These are phyloP conservation scores for Cymbopogon flexuosus DNA, from an alignment of 202 grass and related monocot species.

Conservation along the genomic window DNA sequence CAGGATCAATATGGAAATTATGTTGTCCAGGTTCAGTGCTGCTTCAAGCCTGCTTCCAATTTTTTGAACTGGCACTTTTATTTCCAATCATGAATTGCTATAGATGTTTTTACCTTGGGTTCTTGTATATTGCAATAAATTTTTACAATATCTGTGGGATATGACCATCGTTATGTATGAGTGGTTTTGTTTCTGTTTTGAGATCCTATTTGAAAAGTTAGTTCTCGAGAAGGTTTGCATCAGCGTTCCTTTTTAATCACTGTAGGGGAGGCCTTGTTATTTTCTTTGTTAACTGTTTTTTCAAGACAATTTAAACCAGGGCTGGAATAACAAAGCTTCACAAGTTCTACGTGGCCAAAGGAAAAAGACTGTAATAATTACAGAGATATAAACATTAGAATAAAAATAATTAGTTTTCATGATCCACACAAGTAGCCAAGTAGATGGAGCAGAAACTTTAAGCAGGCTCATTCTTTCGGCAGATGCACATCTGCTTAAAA, in stretches of 20 bases:
- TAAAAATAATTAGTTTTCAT: background rate
- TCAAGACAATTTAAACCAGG: background rate
- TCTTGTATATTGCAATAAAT: conserved; percentile 11
- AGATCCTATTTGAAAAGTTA: background rate
- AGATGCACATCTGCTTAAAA: background rate
- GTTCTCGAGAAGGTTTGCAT: background rate
- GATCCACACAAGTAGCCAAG: background rate
- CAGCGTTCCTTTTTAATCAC: background rate
- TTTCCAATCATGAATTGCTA: background rate
- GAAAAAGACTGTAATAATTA: background rate
- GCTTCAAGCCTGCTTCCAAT: background rate
- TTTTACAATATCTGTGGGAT: background rate
- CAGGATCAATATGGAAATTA: conserved; percentile 96
- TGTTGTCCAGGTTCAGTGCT: conserved; percentile 71
- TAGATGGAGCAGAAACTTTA: background rate
- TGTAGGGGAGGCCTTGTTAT: background rate
- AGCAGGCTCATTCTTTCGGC: too few species aligned
- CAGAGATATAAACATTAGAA: background rate
- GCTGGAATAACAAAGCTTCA: background rate
- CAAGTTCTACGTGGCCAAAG: background rate
- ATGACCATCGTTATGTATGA: background rate
- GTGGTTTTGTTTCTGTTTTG: background rate
- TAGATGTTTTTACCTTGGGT: background rate
- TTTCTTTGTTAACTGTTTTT: background rate
- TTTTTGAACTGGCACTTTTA: background rate